Evolutionary conservation across 2,329 filamentous ascomycete species (phyloP), one percentile per base, ranked within the genome.

Genomic region (Aspergillus sp.): DNA sequence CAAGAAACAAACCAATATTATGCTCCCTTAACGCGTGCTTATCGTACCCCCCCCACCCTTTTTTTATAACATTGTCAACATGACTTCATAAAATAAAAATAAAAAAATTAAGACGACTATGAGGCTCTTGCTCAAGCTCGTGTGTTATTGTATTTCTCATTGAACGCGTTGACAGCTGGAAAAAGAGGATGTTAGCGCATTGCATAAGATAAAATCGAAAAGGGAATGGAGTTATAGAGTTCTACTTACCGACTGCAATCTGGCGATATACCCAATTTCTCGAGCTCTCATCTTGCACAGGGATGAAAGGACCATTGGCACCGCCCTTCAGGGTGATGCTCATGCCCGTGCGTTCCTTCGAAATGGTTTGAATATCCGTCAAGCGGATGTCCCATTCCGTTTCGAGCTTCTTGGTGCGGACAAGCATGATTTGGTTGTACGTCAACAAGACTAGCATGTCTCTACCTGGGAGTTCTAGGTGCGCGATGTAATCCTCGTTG

Each of bases 311-410:
- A 0, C 93, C 93, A 62, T 95, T 95, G 2, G 85, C 88, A 4
- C 90, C 91, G 8, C 90, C 91, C 54, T 95, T 86, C 52, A 97
- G 71, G 37, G 87, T 85, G 49, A 98, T 80, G 54, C 88, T 90
- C 69, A 98, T 82, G 0, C 93, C 94, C 0, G 93, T 98, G 41
- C 93, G 77, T 75, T 98, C 94, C 73, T 97, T 98, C 37, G 85
- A 87, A 52, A 98, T 97, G 0, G 90, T 97, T 74, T 97, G 90
- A 13, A 98, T 82, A 64, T 98, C 93, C 61, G 93, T 96, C 52
- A 98, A 76, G 27, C 89, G 87, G 8, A 97, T 89, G 60, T 98
- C 93, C 93, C 93, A 98, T 68, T 97, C 91, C 12, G 84, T 90
- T 42, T 82, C 84, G 58, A 98, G 75, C 61, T 86, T 85, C 71